Evolutionary conservation across 352 stramenopile genomes (phyloP), one percentile per base, ranked within the genome.

Genomic region (Phytophthora vignae): DNA sequence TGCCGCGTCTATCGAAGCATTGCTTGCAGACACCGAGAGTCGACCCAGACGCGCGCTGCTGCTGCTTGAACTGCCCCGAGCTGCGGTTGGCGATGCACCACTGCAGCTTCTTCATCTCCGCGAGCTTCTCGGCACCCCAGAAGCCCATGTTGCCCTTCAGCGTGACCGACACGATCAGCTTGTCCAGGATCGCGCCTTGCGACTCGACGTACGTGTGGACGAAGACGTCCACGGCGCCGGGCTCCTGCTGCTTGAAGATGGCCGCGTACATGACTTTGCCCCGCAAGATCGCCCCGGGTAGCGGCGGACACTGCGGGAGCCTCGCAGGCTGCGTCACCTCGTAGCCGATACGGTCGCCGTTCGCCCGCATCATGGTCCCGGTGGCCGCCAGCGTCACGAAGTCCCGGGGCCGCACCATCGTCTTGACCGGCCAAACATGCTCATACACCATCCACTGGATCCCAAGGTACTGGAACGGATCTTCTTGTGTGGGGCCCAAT

Each of bases 301-400:
- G 5, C 4, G 68, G 61, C 8, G 68, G 67, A 49, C 62, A 74
- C 17, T 67, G 46, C 12, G 40, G 4, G 17, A 79, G 61, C 11
- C 55, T 60, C 19, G 84, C 76, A n/a, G 85, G 87, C 46, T 85
- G 76, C 14, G 77, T 72, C 38, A 85, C 64, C 29, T 85, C 76
- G 62, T 77, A 85, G 49, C 78, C 78, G 44, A 85, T 69, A 5
- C 59, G 57, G 15, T 85, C 78, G 15, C 78, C 78, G n/a, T 67
- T 74, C 1, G 56, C 50, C 8, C 69, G 66, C 14, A 55, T 69
- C 57, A 82, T 69, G 25, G 75, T 76, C 0, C 78, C 73, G 3
- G 67, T 79, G 7, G 73, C 73, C 33, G 58, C 54, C 2, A 82
- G 36, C 22, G 54, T 74, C 40, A 76, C 73, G n/a, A 82, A 76